Percentiles rank a stretch among this genome's conserved stretches.
Evolutionary conservation across 2,329 filamentous ascomycete species (phyloP).

Genomic region (Trichoderma sp.): DNA sequence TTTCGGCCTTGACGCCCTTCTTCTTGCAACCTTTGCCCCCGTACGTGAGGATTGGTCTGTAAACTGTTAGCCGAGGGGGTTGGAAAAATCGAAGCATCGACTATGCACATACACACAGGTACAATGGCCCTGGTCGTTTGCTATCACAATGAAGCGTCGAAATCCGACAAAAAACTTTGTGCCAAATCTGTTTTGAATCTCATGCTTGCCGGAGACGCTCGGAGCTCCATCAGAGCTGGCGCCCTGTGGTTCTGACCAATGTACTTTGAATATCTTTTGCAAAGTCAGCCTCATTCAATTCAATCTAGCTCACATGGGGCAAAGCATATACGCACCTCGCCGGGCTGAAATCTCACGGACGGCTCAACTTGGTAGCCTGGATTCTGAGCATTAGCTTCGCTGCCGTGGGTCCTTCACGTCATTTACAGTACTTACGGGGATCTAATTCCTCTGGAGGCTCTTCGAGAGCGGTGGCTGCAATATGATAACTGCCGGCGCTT

Average conservation of each 20-base stretch:
- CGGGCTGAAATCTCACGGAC: conserved; percentile 47
- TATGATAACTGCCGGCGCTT: conserved; percentile 26
- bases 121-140: conserved; percentile 56
- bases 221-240: conserved; percentile 38
- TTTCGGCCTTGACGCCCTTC: conserved; percentile 54
- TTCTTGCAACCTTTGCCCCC: conserved; percentile 57
- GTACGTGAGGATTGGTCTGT: conserved; percentile 61
- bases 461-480: conserved; percentile 22
- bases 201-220: conserved; percentile 42
- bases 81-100: neutral
- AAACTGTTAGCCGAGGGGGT: neutral
- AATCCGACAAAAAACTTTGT: conserved; percentile 54
- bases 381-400: neutral
- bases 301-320: too few species aligned
- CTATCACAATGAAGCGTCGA: conserved; percentile 59
- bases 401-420: neutral
- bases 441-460: conserved; percentile 39
- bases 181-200: conserved; percentile 42
- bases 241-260: conserved; percentile 58
- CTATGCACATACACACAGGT: conserved; percentile 56
- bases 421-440: conserved; percentile 40
- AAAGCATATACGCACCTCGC: conserved; percentile 41
- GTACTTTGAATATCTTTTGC: conserved; percentile 57
- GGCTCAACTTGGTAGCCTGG: conserved; percentile 47
- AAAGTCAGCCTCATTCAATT: conserved; percentile 9